Base-by-base conservation (phyloP, 495 filamentous ascomycete species). In the Neurospora sublineolata region DNA sequence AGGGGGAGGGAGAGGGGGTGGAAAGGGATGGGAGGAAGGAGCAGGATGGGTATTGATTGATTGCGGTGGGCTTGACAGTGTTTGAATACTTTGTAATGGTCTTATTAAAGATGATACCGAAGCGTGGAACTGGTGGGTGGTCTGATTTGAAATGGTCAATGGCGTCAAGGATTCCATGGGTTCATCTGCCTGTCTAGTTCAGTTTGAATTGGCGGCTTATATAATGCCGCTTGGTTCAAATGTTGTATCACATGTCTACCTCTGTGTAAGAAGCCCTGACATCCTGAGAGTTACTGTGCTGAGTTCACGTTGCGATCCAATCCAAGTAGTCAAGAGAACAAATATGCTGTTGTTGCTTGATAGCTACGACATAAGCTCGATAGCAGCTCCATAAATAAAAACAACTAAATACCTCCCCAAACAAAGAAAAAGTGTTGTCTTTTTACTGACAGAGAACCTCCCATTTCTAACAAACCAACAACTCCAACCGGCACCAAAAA, bases 1-100 rank as follows among this genome's bases (percentile, higher is more conserved):
- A 78, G 20, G 83, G 81, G 0, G 82, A 72, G 37, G 80, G 74
- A 18, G 82, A 78, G 18, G 83, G 81, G 0, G 82, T 72, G 39
- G 79, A 74, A 18, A 82, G 78, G 16, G 86, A 85, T 75, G 75
- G 78, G 30, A 83, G 88, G 68, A 82, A 79, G 77, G 88, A 91
- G 77, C 87, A 91, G 78, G 86, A 84, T 72, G 89, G 89, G 23
- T 87, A 86, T 74, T 87, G 70, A 81, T 0, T n/a, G n/a, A n/a
- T 67, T 33, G 16, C 14, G 18, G 3, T 23, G n/a, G 8, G 2
- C 11, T 27, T 5, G 3, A n/a, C 1, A 4, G 3, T 44, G 18
- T 44, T 20, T 44, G 18, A 42, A n/a, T 44, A 20, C 0, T 44
- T 0, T 44, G 41, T 44, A 44, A 44, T 44, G 18, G 7, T 0